Evolutionary conservation across 2,329 filamentous ascomycete species (phyloP).

Genomic region (Fonsecaea monophora): DNA sequence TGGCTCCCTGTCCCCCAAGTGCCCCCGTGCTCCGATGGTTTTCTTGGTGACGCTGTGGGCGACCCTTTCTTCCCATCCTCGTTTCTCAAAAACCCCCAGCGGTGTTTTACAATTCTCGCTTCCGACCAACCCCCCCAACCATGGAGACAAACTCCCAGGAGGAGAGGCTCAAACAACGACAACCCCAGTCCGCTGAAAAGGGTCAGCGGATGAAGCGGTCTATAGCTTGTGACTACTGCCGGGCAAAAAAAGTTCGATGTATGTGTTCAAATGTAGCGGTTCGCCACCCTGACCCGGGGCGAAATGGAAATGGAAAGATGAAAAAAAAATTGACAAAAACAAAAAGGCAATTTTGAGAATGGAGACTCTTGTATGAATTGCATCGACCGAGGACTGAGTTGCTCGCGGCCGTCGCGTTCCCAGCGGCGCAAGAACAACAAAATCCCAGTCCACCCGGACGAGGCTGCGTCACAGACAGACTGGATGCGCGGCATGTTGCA

Average conservation of each 20-base stretch:
- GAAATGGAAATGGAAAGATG: not conserved
- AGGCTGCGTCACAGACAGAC: not conserved
- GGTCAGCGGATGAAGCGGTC: slow-evolving; percentile 1
- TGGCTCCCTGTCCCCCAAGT: too few species aligned
- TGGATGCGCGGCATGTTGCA: not conserved
- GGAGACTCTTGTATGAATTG: slow-evolving; percentile 35
- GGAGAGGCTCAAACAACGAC: not conserved
- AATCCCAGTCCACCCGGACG: not conserved
- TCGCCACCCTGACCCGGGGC: too few species aligned
- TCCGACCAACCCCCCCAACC: too few species aligned
- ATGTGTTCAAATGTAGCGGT: not conserved
- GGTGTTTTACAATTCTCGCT: too few species aligned
- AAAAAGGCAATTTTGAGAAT: not conserved
- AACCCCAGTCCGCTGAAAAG: not conserved
- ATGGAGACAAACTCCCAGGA: not conserved
- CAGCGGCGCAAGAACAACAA: not conserved
- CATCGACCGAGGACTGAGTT: slow-evolving; percentile 37
- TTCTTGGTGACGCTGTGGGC: too few species aligned
- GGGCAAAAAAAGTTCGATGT: slow-evolving; percentile 17
- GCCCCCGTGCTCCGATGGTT: too few species aligned
- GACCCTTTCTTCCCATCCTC: too few species aligned
- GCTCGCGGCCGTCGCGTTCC: not conserved
- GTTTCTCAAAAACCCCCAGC: too few species aligned
- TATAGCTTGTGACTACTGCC: slow-evolving; percentile 12
- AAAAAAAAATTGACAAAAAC: too few species aligned